Percentiles rank a stretch among this genome's conserved stretches.
Evolutionary conservation across 2,329 filamentous ascomycete genomes (phyloP).

Genomic region (Onygenales sp.): DNA sequence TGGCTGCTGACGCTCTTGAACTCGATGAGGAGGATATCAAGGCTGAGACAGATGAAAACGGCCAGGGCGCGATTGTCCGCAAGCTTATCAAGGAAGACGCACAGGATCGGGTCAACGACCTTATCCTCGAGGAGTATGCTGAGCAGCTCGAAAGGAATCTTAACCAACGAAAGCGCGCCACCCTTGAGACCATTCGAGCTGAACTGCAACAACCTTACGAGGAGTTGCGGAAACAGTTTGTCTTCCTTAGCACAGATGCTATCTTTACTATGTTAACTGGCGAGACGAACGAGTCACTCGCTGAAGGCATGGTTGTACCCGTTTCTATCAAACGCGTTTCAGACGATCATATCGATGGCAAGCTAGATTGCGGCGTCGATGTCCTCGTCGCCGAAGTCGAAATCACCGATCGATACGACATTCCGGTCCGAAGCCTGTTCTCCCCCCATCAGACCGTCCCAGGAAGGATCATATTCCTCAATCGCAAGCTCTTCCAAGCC

Average conservation of each 20-base stretch:
- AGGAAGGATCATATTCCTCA: slow-evolving; percentile 78
- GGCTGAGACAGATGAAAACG: slow-evolving; percentile 83
- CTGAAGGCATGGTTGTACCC: slow-evolving; percentile 85
- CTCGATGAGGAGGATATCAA: slow-evolving; percentile 97
- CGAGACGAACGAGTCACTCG: slow-evolving; percentile 74
- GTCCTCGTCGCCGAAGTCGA: slow-evolving; percentile 77
- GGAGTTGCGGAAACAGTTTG: slow-evolving; percentile 77
- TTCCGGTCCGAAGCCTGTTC: slow-evolving; percentile 64
- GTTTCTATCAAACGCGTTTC: slow-evolving; percentile 82
- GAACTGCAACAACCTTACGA: slow-evolving; percentile 91
- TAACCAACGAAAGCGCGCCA: slow-evolving; percentile 88
- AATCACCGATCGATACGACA: slow-evolving; percentile 60
- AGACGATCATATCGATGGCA: slow-evolving; percentile 86
- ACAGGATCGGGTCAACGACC: slow-evolving; percentile 89
- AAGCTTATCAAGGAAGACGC: slow-evolving; percentile 92
- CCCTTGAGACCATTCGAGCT: slow-evolving; percentile 88
- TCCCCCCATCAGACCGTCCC: slow-evolving; percentile 73
- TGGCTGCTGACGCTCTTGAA: slow-evolving; percentile 93
- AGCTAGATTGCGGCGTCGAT: slow-evolving; percentile 89
- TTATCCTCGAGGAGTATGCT: slow-evolving; percentile 93
- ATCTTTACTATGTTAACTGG: slow-evolving; percentile 96
- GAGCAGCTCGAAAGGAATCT: slow-evolving; percentile 90
- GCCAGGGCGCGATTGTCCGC: slow-evolving; percentile 79
- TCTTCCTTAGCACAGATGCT: slow-evolving; percentile 59
- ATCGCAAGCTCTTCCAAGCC: slow-evolving; percentile 73